Percentiles rank a stretch among this genome's conserved stretches.
These are phyloP conservation scores for Candida manassasensis DNA, from an alignment of 805 yeast genomes.

Conservation along the genomic window DNA sequence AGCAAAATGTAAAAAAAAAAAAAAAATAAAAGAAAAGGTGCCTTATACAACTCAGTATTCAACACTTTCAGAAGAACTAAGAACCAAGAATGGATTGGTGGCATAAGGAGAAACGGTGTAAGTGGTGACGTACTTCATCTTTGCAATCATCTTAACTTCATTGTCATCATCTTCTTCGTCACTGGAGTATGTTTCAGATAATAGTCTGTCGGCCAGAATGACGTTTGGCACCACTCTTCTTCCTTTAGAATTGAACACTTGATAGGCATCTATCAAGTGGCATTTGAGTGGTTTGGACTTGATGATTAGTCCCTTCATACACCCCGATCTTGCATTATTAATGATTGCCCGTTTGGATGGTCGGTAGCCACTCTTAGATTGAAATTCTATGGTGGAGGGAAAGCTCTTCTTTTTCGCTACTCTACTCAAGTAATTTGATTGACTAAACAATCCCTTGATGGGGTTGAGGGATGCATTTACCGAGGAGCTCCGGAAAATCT, in stretches of 20 bases:
- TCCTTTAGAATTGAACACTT: conserved; percentile 31
- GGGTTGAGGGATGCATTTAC: conserved; percentile 9
- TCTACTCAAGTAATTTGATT: conserved; percentile 16
- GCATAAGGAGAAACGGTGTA: too few species aligned
- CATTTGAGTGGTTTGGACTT: conserved; percentile 38
- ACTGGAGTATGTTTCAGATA: conserved; percentile 16
- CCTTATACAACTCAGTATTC: conserved; percentile 79
- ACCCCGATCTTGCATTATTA: conserved; percentile 13
- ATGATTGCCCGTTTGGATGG: conserved; percentile 4
- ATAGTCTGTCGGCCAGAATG: conserved; percentile 11
- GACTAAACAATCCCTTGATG: conserved; percentile 30
- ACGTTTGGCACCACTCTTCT: conserved; percentile 22
- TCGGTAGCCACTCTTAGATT: conserved; percentile 3
- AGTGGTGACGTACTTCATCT: too few species aligned
- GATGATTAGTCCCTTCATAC: conserved; percentile 32
- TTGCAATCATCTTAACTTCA: conserved; percentile 7
- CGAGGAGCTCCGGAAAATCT: conserved; percentile 22
- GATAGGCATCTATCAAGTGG: conserved; percentile 39
- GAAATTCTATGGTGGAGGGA: not conserved
- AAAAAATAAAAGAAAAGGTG: too few species aligned
- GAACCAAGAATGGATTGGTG: too few species aligned
- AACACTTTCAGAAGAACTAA: conserved; percentile 93
- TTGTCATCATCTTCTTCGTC: conserved; percentile 22
- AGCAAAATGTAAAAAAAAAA: too few species aligned
- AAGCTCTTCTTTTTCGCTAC: not conserved